Conservation (phyloP, 2,329 filamentous ascomycete genomes). For the Calonectria pauciramosa region DNA sequence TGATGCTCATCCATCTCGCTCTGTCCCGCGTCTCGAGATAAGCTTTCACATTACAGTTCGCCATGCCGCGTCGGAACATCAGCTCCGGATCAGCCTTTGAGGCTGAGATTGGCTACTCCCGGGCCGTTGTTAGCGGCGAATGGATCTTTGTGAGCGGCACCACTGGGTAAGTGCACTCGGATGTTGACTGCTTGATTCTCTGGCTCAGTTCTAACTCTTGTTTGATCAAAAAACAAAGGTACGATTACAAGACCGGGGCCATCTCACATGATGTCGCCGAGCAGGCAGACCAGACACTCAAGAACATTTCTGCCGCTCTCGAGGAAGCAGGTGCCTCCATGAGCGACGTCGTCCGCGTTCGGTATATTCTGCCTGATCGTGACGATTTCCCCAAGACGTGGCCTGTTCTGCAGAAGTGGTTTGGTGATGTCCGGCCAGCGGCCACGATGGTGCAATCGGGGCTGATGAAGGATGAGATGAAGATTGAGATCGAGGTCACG, state of each 20-base stretch:
- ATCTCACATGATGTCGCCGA: conserved; percentile 61
- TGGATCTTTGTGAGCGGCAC: conserved; percentile 69
- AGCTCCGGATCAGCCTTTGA: conserved; percentile 67
- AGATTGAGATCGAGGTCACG: conserved; percentile 60
- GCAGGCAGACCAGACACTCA: conserved; percentile 64
- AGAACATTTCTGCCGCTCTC: conserved; percentile 62
- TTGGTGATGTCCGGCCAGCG: conserved; percentile 64
- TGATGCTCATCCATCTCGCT: background rate
- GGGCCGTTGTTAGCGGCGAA: conserved; percentile 65
- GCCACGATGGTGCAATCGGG: conserved; percentile 67
- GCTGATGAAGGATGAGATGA: conserved; percentile 65
- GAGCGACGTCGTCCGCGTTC: conserved; percentile 64
- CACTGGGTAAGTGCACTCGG: conserved; percentile 58
- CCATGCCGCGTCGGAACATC: conserved; percentile 55
- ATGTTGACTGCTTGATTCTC: background rate
- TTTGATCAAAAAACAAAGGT: conserved; percentile 49
- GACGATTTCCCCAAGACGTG: conserved; percentile 63
- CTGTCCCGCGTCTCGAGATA: background rate
- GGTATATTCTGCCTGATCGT: conserved; percentile 65
- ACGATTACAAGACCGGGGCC: conserved; percentile 62
- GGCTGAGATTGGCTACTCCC: conserved; percentile 66
- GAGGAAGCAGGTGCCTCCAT: conserved; percentile 57
- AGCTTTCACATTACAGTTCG: background rate
- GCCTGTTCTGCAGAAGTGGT: conserved; percentile 64
- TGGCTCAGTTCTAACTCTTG: background rate